A percentile compares a stretch with the other conserved stretches of the same genome.
Conservation (phyloP, 306 rosid species). For the Malus orientalis region DNA sequence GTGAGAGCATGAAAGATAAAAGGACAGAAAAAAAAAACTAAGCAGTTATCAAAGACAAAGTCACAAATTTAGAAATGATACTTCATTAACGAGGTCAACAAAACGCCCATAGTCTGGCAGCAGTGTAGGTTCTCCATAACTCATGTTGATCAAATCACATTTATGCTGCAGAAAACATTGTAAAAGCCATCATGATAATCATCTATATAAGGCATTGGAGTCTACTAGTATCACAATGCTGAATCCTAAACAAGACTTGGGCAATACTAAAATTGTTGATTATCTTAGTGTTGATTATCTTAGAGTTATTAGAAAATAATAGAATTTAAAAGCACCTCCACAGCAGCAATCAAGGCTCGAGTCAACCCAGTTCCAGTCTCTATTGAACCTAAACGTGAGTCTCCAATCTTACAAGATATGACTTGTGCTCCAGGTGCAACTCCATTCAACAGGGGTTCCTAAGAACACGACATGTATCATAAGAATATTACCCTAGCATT, state of each 20-base stretch:
- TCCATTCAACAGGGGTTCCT: conserved; percentile 97
- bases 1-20: conserved; percentile 19
- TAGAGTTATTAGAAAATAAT: conserved; percentile 2
- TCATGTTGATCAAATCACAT: conserved; percentile 95
- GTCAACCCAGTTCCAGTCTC: conserved; percentile 97
- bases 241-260: neutral
- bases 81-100: conserved; percentile 90
- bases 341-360: conserved; percentile 90
- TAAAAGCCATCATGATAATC: conserved; percentile 8
- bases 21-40: neutral
- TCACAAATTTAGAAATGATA: conserved; percentile 26
- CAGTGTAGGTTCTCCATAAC: conserved; percentile 87
- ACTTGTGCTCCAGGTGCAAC: conserved; percentile 98
- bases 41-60: conserved; percentile 8
- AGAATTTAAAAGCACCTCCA: conserved; percentile 54
- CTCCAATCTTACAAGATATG: conserved; percentile 98
- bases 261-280: neutral
- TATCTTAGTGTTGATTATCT: conserved; percentile 5
- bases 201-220: conserved; percentile 4
- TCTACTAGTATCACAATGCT: neutral
- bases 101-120: conserved; percentile 97
- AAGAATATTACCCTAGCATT: neutral
- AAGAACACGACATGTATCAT: conserved; percentile 25
- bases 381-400: conserved; percentile 88
- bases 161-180: conserved; percentile 63